Evolutionary conservation across 768 basidiomycete genomes (phyloP).

Genomic region (Tylopilus sp.): DNA sequence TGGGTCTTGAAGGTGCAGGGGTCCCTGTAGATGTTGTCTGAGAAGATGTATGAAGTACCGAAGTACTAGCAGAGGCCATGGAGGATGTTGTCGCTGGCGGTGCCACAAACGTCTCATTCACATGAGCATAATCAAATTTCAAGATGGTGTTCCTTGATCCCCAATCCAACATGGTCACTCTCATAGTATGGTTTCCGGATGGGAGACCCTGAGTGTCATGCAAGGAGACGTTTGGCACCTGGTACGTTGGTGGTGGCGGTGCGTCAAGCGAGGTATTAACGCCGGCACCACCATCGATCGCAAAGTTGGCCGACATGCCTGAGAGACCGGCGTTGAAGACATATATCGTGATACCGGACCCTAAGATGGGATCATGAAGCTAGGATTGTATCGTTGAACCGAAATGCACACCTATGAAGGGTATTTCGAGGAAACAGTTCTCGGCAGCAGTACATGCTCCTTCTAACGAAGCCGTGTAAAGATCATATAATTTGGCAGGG

Average conservation of each 20-base stretch:
- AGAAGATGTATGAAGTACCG: background rate
- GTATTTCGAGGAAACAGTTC: slow-evolving; percentile 16
- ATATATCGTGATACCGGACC: slow-evolving; percentile 27
- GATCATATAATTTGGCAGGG: background rate
- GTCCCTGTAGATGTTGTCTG: background rate
- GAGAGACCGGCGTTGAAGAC: slow-evolving; percentile 19
- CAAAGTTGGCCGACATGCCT: slow-evolving; percentile 23
- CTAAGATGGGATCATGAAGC: slow-evolving; percentile 6
- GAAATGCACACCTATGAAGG: slow-evolving; percentile 16
- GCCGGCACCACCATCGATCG: slow-evolving; percentile 13
- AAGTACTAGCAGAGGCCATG: background rate
- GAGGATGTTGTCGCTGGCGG: background rate
- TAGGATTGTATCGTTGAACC: background rate
- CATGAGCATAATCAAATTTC: slow-evolving; percentile 26
- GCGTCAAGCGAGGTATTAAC: background rate
- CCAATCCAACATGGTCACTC: slow-evolving; percentile 24
- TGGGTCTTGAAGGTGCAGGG: background rate
- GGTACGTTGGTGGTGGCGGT: slow-evolving; percentile 16
- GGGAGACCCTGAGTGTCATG: slow-evolving; percentile 16
- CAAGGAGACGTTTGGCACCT: slow-evolving; percentile 22
- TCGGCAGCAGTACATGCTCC: slow-evolving; percentile 13
- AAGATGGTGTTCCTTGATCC: slow-evolving; percentile 9
- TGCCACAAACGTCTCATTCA: slow-evolving; percentile 22
- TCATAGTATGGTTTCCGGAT: slow-evolving; percentile 16
- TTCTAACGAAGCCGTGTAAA: slow-evolving; percentile 4